A percentile compares a stretch with the other conserved stretches of the same genome.
Evolutionary conservation across 768 basidiomycete genomes (phyloP).

Genomic region (Flagelloscypha sp.): DNA sequence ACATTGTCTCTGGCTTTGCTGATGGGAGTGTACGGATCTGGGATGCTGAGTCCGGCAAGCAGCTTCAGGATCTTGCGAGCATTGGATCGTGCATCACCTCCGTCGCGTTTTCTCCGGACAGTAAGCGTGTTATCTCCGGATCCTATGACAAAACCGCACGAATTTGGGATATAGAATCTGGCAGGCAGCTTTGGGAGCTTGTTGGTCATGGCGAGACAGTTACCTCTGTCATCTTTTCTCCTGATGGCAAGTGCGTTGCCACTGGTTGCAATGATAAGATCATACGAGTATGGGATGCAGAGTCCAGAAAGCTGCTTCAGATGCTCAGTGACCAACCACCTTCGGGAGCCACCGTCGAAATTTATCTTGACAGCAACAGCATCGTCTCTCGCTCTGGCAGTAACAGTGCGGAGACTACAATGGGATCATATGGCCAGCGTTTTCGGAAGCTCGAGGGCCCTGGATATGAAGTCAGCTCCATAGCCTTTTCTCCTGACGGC

Average conservation of each 20-base stretch:
- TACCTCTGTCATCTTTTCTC: conserved; percentile 5
- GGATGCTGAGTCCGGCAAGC: conserved; percentile 8
- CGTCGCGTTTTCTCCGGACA: conserved; percentile 15
- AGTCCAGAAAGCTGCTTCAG: conserved; percentile 15
- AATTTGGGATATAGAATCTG: conserved; percentile 14
- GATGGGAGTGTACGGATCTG: conserved; percentile 20
- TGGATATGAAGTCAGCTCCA: conserved; percentile 1
- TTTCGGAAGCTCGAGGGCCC: neutral
- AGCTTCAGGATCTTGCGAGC: conserved; percentile 10
- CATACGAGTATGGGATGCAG: conserved; percentile 9
- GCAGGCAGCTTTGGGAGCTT: conserved; percentile 1
- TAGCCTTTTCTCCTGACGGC: conserved; percentile 10
- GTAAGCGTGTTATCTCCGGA: conserved; percentile 12
- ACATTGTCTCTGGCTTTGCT: conserved; percentile 18
- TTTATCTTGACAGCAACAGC: conserved; percentile 6
- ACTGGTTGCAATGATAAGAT: conserved; percentile 29
- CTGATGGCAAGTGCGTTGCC: conserved; percentile 26
- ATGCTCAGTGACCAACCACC: conserved; percentile 20
- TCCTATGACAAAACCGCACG: conserved; percentile 11
- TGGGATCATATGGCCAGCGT: conserved; percentile 4
- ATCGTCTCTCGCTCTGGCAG: conserved; percentile 8
- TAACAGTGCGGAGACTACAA: conserved; percentile 8
- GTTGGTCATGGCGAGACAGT: conserved; percentile 4
- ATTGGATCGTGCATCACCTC: conserved; percentile 8
- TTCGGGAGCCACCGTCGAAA: conserved; percentile 1